A percentile compares a stretch with the other conserved stretches of the same genome.
phyloP scores from a whole-genome alignment of 169 alveolate species.

The Plasmodium gaboni region DNA sequence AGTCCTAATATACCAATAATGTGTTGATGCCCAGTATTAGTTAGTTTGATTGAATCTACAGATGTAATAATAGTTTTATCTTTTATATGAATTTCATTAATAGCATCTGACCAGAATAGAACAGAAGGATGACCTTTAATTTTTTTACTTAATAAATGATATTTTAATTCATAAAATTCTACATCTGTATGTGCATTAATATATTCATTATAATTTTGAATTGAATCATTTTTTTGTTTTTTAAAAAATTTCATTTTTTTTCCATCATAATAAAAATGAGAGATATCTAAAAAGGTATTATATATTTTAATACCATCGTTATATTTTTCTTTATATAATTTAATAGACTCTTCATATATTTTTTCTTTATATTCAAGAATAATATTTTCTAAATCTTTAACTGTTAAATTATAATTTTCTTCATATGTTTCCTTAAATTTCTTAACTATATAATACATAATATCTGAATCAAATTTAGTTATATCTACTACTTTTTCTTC shows the following conservation, averaged over 20 bases:
- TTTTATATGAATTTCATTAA: constrained; percentile 53
- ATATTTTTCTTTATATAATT: constrained; percentile 39
- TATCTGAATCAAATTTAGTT: constrained; percentile 50
- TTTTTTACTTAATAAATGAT: constrained; percentile 52
- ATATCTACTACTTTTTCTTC: constrained; percentile 39
- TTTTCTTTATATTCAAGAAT: constrained; percentile 27
- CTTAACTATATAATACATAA: constrained; percentile 48
- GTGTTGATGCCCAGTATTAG: constrained; percentile 77
- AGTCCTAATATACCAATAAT: constrained; percentile 80
- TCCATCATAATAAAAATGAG: constrained; percentile 17
- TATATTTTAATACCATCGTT: constrained; percentile 77
- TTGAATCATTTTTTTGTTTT: constrained; percentile 49
- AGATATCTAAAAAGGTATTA: constrained; percentile 74
- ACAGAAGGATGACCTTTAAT: constrained; percentile 68
- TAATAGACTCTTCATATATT: constrained; percentile 39
- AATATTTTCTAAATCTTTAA: constrained; percentile 45
- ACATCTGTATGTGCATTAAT: constrained; percentile 77
- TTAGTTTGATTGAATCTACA: constrained; percentile 82
- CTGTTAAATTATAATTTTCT: constrained; percentile 10
- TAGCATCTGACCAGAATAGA: constrained; percentile 68
- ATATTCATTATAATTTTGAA: constrained; percentile 51
- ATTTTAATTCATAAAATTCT: constrained; percentile 73
- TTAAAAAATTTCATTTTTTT: constrained; percentile 71
- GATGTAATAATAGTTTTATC: constrained; percentile 47
- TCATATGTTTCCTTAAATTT: constrained; percentile 21